Conservation (phyloP, 139 green algal genomes). For the Dunaliella primolecta region DNA sequence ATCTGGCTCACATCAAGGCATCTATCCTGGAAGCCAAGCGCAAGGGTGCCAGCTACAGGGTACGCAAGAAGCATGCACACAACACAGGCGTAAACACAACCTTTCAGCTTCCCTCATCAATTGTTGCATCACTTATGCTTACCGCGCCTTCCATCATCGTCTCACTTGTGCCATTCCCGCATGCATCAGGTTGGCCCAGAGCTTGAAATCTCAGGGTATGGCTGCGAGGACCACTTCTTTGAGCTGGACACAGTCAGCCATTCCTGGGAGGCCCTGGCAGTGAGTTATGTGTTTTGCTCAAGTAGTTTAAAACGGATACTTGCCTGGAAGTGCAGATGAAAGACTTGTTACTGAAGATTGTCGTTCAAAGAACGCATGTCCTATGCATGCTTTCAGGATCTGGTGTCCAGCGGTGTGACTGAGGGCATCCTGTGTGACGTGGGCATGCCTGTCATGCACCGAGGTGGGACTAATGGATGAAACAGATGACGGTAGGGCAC, state of each 20-base stretch:
- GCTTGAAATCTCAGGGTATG: conserved; percentile 93
- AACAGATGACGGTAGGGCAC: too few species aligned
- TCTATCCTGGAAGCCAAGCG: conserved; percentile 74
- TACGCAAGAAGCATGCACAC: conserved; percentile 44
- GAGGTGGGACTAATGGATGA: too few species aligned
- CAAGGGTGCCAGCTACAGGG: conserved; percentile 71
- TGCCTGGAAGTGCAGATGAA: too few species aligned
- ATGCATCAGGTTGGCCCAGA: conserved; percentile 81
- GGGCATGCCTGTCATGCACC: conserved; percentile 89
- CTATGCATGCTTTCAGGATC: too few species aligned
- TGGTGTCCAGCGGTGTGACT: conserved; percentile 64
- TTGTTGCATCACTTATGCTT: not conserved
- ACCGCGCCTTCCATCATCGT: too few species aligned
- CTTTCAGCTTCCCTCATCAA: not conserved
- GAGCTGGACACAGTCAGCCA: conserved; percentile 89
- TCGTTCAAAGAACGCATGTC: too few species aligned
- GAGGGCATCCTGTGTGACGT: conserved; percentile 85
- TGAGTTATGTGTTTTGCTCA: too few species aligned
- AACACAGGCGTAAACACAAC: not conserved
- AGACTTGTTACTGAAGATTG: too few species aligned
- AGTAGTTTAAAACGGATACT: too few species aligned
- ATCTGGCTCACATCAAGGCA: conserved; percentile 72
- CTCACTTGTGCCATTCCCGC: too few species aligned
- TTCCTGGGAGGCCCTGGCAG: conserved; percentile 82
- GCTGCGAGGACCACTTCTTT: conserved; percentile 98